Base-by-base conservation (phyloP, 1,139 yeast genomes). In the Maudiozyma humilis region DNA sequence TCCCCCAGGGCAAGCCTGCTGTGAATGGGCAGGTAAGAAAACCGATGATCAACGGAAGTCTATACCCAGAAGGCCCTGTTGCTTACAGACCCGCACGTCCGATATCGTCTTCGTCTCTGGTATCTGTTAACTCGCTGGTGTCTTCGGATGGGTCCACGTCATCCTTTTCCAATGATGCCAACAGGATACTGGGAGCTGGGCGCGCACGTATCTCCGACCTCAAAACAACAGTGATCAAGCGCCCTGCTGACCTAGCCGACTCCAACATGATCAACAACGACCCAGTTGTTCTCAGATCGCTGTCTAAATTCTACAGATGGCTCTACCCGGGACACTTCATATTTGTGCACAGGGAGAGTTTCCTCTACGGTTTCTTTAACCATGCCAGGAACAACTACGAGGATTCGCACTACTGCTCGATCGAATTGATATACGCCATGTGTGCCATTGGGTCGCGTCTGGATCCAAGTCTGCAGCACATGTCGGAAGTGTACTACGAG, bases 271-370 rank as follows among this genome's bases (percentile, higher is more conserved):
- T 62, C 2, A 58, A 57, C 39, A 56, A 52, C 16, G 63, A 62
- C 43, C 55, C 61, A 4, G 49, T 47, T 17, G 55, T 63, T 15
- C 44, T 76, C 29, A 69, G 71, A 40, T 75, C 80, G 48, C 58
- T 79, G 32, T 72, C 76, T 44, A 64, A 75, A 32, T 79, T 79
- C 55, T 79, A 79, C 57, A 72, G 73, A 27, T 78, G 82, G 82
- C 74, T 77, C 48, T 79, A 79, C 50, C 83, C 84, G 2, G 82
- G 78, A 46, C 75, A 76, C 51, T 76, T 76, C 54, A 70, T 77
- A 68, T 79, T 78, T 53, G 70, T 79, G 16, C 79, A 77, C 52
- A 63, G 86, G 47, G 86, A 79, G 54, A 77, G 82, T n/a, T 79
- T 79, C 53, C 61, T 79, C 39, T 69, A 68, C 47, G 82, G 78